Evolutionary conservation across 148 eudicot species (phyloP).

Genomic region (Diospyros lotus): DNA sequence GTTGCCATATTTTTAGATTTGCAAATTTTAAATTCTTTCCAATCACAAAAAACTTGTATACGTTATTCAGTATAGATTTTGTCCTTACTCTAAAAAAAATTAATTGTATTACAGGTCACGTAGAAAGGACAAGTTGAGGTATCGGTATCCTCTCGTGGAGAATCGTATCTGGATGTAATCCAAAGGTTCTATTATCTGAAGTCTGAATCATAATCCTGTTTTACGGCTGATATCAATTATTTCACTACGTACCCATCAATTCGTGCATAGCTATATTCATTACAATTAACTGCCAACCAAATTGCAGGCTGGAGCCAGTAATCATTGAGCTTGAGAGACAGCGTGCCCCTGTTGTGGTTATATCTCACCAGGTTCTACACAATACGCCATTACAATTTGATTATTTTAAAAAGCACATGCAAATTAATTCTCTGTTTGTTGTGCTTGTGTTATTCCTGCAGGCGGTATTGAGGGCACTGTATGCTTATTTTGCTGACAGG

Average conservation of each 20-base stretch:
- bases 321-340: slow-evolving; percentile 98
- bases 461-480: slow-evolving; percentile 68
- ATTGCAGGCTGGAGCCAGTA: slow-evolving; percentile 90
- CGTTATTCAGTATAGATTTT: too few species aligned
- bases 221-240: too few species aligned
- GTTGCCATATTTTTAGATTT: slow-evolving; percentile 6
- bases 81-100: too few species aligned
- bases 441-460: slow-evolving; percentile 3
- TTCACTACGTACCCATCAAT: not conserved
- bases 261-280: not conserved
- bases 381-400: not conserved
- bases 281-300: not conserved
- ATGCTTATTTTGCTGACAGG: slow-evolving; percentile 98
- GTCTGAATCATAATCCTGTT: slow-evolving; percentile 4
- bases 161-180: slow-evolving; percentile 96
- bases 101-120: slow-evolving; percentile 50
- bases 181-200: slow-evolving; percentile 60
- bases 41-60: too few species aligned
- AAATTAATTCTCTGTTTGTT: too few species aligned
- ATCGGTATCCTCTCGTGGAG: slow-evolving; percentile 99
- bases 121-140: slow-evolving; percentile 88
- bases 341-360: slow-evolving; percentile 95
- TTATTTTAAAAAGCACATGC: too few species aligned
- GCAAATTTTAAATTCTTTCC: not conserved
- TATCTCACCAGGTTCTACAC: slow-evolving; percentile 81